Percentiles rank a stretch among this genome's conserved stretches.
These are phyloP conservation scores for Eucalyptus leucophloia DNA, from an alignment of 345 rosid species.

Conservation along the genomic window DNA sequence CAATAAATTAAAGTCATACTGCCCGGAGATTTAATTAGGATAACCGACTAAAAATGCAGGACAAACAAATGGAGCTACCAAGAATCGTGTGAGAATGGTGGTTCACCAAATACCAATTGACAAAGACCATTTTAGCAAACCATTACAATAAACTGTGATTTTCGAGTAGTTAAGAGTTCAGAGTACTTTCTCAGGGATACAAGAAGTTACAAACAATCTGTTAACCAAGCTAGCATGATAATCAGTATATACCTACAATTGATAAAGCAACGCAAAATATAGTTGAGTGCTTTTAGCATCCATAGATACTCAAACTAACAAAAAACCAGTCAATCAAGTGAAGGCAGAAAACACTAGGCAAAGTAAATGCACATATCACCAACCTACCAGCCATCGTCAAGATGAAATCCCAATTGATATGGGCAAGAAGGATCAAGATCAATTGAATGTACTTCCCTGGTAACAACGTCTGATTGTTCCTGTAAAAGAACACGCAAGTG, in stretches of 20 bases:
- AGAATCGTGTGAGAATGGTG: background rate
- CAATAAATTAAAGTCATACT: background rate
- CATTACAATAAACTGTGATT: background rate
- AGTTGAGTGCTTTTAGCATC: background rate
- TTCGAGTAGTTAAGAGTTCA: background rate
- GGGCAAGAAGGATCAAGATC: constrained; percentile 74
- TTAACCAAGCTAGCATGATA: background rate
- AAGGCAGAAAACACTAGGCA: background rate
- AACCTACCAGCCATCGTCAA: constrained; percentile 89
- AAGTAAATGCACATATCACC: background rate
- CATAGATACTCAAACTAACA: background rate
- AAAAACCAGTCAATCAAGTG: background rate
- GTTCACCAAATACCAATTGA: background rate
- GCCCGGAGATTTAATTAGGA: background rate
- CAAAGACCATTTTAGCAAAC: background rate
- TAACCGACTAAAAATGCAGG: background rate
- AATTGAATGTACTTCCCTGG: constrained; percentile 79
- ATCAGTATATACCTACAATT: background rate
- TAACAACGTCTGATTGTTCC: constrained; percentile 78
- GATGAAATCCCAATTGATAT: constrained; percentile 84
- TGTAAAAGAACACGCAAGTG: constrained; percentile 5
- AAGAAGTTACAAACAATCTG: background rate
- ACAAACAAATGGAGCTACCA: background rate
- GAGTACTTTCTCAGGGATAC: background rate
- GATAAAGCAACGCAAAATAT: background rate